Evolutionary conservation across 208 protist genomes (phyloP).

Genomic region (Zelonia costaricensis): DNA sequence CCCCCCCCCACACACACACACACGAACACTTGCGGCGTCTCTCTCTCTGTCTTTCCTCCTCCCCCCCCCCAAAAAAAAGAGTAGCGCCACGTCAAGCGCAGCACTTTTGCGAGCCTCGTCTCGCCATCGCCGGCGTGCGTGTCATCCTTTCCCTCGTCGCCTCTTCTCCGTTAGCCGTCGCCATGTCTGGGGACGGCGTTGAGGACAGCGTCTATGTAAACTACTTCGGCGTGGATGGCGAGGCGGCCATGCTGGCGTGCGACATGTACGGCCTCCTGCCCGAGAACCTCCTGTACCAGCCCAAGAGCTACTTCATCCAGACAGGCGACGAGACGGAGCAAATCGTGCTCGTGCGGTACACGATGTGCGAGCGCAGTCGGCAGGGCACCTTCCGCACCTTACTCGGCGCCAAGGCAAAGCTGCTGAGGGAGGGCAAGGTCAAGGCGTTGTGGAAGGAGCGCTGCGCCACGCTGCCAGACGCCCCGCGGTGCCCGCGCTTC

Average conservation of each 20-base stretch:
- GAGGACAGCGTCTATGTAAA: slow-evolving; percentile 13
- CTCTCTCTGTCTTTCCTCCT: too few relatives aligned
- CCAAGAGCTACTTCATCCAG: not conserved
- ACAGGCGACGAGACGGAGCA: slow-evolving; percentile 6
- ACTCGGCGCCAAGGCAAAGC: slow-evolving; percentile 12
- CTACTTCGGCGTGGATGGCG: slow-evolving; percentile 9
- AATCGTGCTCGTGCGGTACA: slow-evolving; percentile 14
- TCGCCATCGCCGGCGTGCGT: not conserved
- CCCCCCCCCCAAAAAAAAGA: too few relatives aligned
- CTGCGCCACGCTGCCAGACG: not conserved
- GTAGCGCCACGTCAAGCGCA: too few relatives aligned
- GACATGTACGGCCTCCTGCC: slow-evolving; percentile 14
- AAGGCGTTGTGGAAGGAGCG: slow-evolving; percentile 12
- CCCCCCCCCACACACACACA: too few relatives aligned
- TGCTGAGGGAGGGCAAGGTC: slow-evolving; percentile 5
- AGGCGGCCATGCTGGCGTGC: slow-evolving; percentile 13
- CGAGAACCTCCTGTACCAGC: slow-evolving; percentile 9
- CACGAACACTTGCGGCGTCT: too few relatives aligned
- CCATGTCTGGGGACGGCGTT: not conserved
- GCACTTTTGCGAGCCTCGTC: too few relatives aligned
- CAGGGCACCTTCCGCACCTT: slow-evolving; percentile 19
- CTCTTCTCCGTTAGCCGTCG: not conserved
- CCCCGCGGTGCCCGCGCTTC: slow-evolving; percentile 3
- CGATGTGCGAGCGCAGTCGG: slow-evolving; percentile 15
- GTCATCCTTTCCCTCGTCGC: not conserved